phyloP scores from a whole-genome alignment of 768 basidiomycete genomes.

The Pulveroboletus sp. region DNA sequence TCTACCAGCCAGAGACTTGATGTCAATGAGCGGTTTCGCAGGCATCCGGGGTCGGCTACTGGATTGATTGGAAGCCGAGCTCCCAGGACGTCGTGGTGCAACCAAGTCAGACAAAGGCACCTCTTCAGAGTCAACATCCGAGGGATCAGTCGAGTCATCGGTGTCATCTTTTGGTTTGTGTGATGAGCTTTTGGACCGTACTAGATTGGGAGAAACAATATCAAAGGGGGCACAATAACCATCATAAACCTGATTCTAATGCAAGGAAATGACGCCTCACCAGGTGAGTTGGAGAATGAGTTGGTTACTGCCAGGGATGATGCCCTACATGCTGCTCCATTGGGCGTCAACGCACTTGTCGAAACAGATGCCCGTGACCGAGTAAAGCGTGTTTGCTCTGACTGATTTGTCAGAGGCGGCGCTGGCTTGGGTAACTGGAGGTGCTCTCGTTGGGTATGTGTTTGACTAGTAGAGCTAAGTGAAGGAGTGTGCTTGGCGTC shows the following conservation, averaged over 20 bases:
- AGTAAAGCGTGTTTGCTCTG: constrained; percentile 3
- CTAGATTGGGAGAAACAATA: background rate
- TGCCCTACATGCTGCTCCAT: constrained; percentile 47
- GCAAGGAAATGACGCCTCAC: constrained; percentile 23
- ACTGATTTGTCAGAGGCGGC: constrained; percentile 27
- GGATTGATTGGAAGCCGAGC: constrained; percentile 40
- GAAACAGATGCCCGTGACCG: constrained; percentile 53
- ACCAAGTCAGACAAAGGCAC: constrained; percentile 62
- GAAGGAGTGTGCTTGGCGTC: constrained; percentile 14
- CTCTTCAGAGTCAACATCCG: constrained; percentile 47
- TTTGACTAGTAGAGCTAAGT: background rate
- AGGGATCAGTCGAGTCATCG: constrained; percentile 28
- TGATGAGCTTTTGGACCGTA: background rate
- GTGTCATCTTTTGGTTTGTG: constrained; percentile 11
- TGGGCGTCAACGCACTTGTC: constrained; percentile 52
- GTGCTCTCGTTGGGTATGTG: constrained; percentile 3
- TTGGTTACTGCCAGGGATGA: constrained; percentile 36
- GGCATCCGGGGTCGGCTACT: constrained; percentile 28
- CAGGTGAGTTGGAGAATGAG: constrained; percentile 20
- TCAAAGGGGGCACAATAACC: background rate
- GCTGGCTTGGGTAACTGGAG: constrained; percentile 14
- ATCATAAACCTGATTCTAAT: background rate
- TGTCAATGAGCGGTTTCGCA: constrained; percentile 43
- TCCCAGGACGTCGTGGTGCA: constrained; percentile 62
- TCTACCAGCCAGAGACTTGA: constrained; percentile 28